Evolutionary conservation across 2,329 filamentous ascomycete species (phyloP), one percentile per base, ranked within the genome.

Genomic region (Helotiales sp.): DNA sequence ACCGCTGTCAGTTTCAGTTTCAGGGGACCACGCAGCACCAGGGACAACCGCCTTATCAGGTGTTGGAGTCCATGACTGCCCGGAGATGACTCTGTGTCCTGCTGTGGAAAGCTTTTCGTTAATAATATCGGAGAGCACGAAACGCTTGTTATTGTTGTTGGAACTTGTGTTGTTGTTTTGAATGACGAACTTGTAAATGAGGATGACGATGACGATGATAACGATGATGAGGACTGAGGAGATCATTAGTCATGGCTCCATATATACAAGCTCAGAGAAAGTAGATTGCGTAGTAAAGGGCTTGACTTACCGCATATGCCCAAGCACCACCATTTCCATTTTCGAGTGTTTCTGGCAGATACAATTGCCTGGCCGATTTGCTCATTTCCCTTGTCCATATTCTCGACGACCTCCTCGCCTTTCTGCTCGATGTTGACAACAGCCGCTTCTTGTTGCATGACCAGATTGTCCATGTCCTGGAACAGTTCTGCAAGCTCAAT

Each of bases 301-400:
- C 19, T 40, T 33, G 49, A 63, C 63, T 54, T 66, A 84, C 82
- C 75, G 72, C 81, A 78, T 77, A 97, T 91, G 69, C 88, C 86
- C 66, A 96, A 77, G 80, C 92, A 96, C 73, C 90, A 93, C 93
- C 92, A 97, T 89, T 97, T 97, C 91, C 68, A 69, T 56, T 86
- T 90, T 66, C 90, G 83, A 67, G 85, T 84, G 40, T 69, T 66
- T 72, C 88, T 82, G 8, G 93, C 93, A 66, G 90, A 96, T 60
- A 82, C 81, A 62, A 96, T 89, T 12, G 93, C 93, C n/a, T 83
- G 83, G 36, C 82, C 86, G 59, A 98, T 89, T 74, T 97, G 86
- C 62, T 85, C 82, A 70, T 95, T 97, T 63, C 88, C 93, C 73
- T 95, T 89, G 69, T 88, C 85, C 48, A 97, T 83, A 73, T 98